phyloP scores from a whole-genome alignment of 805 yeast genomes.

The Saturnispora dispora region DNA sequence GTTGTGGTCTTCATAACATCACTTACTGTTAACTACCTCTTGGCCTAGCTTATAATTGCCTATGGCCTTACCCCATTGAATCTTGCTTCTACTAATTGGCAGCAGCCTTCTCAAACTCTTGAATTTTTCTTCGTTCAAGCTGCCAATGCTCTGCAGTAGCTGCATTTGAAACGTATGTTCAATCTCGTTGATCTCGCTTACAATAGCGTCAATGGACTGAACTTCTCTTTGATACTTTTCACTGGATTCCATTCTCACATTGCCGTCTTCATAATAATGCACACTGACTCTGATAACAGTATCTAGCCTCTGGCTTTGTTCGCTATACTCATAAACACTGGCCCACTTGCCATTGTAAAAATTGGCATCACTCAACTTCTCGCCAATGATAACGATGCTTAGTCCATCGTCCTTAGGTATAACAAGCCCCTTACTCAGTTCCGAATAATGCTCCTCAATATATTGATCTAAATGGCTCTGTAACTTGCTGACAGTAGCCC shows the following conservation, averaged over 20 bases:
- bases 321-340: constrained; percentile 46
- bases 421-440: constrained; percentile 36
- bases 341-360: constrained; percentile 89
- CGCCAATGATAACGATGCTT: constrained; percentile 55
- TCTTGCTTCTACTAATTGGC: constrained; percentile 84
- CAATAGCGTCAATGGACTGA: constrained; percentile 18
- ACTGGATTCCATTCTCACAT: constrained; percentile 64
- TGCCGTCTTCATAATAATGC: constrained; percentile 95
- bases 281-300: constrained; percentile 64
- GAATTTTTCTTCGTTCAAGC: constrained; percentile 72
- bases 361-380: constrained; percentile 62
- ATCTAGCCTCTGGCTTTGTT: constrained; percentile 25
- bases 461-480: constrained; percentile 36
- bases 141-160: constrained; percentile 53
- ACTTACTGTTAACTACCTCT: constrained; percentile 41
- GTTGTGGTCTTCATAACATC: not conserved
- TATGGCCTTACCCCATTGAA: constrained; percentile 92
- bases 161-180: constrained; percentile 55
- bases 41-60: constrained; percentile 83
- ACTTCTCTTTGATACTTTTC: constrained; percentile 20
- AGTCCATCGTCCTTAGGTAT: constrained; percentile 33
- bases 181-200: constrained; percentile 40
- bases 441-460: constrained; percentile 59
- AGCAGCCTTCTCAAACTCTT: constrained; percentile 81
- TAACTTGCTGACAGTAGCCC: constrained; percentile 10